phyloP scores from a whole-genome alignment of 768 basidiomycete genomes.

The Lentinula guzmanii region DNA sequence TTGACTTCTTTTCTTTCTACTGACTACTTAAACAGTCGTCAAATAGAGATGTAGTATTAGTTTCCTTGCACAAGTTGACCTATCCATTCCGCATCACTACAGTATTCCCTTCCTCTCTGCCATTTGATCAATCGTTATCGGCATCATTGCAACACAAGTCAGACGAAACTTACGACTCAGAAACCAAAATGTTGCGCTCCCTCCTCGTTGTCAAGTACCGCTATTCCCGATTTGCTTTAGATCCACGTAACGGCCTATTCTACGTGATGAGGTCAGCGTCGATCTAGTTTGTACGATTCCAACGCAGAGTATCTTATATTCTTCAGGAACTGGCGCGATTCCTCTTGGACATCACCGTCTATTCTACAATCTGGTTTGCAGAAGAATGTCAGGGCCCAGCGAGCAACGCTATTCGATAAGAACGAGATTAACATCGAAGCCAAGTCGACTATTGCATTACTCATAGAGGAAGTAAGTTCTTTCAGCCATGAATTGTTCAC shows the following conservation, averaged over 20 bases:
- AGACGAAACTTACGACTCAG: constrained; percentile 23
- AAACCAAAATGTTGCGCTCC: constrained; percentile 34
- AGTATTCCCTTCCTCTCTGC: constrained; percentile 52
- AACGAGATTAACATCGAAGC: constrained; percentile 90
- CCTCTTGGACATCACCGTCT: constrained; percentile 56
- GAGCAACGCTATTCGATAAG: constrained; percentile 68
- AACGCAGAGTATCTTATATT: constrained; percentile 3
- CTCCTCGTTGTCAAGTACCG: constrained; percentile 84
- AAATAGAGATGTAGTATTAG: constrained; percentile 74
- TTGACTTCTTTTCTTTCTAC: neutral
- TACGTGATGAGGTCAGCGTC: constrained; percentile 62
- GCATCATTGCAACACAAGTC: constrained; percentile 19
- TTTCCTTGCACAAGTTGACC: constrained; percentile 58
- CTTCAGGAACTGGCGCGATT: constrained; percentile 86
- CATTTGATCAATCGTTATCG: constrained; percentile 21
- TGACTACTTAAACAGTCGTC: constrained; percentile 53
- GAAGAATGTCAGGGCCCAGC: constrained; percentile 49
- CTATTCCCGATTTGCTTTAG: constrained; percentile 85
- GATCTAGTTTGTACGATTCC: neutral
- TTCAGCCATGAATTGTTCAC: neutral
- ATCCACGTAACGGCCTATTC: constrained; percentile 80
- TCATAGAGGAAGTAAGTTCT: constrained; percentile 78
- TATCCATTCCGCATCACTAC: constrained; percentile 80
- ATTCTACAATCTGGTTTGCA: constrained; percentile 63
- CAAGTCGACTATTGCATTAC: constrained; percentile 69